A percentile compares a stretch with the other conserved stretches of the same genome.
These are phyloP conservation scores for Phytophthora lateralis DNA, from an alignment of 352 stramenopile species.

Conservation along the genomic window DNA sequence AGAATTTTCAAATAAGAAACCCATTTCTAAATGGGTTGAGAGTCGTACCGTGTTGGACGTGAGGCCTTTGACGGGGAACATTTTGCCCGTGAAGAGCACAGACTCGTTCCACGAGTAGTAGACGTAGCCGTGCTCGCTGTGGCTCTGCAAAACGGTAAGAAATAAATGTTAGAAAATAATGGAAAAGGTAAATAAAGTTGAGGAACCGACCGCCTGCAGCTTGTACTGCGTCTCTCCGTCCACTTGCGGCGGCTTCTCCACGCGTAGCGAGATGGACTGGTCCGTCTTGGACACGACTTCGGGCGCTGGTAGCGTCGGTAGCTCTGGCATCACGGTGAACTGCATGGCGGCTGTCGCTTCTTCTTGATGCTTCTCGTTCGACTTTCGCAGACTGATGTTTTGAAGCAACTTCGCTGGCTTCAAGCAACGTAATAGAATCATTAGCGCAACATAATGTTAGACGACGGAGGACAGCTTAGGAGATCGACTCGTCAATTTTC, in stretches of 20 bases:
- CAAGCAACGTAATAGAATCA: neutral
- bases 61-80: slow-evolving; percentile 77
- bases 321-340: slow-evolving; percentile 65
- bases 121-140: slow-evolving; percentile 87
- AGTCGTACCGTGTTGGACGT: slow-evolving; percentile 64
- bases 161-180: slow-evolving; percentile 4
- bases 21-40: neutral
- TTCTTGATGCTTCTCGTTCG: neutral
- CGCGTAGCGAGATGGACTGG: slow-evolving; percentile 71
- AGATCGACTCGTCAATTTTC: slow-evolving; percentile 9
- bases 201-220: slow-evolving; percentile 48
- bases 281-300: slow-evolving; percentile 80
- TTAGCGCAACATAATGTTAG: neutral
- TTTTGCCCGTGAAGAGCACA: slow-evolving; percentile 54
- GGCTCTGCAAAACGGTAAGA: slow-evolving; percentile 38
- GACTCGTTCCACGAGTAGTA: slow-evolving; percentile 90
- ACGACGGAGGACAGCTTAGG: too few species aligned
- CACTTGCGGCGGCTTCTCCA: slow-evolving; percentile 35
- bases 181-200: slow-evolving; percentile 2
- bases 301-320: slow-evolving; percentile 56
- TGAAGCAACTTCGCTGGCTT: too few species aligned
- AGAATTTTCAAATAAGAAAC: neutral
- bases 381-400: slow-evolving; percentile 16
- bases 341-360: slow-evolving; percentile 28
- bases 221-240: slow-evolving; percentile 57